Evolutionary conservation across 805 yeast genomes (phyloP).

Genomic region (Candida succiphila): DNA sequence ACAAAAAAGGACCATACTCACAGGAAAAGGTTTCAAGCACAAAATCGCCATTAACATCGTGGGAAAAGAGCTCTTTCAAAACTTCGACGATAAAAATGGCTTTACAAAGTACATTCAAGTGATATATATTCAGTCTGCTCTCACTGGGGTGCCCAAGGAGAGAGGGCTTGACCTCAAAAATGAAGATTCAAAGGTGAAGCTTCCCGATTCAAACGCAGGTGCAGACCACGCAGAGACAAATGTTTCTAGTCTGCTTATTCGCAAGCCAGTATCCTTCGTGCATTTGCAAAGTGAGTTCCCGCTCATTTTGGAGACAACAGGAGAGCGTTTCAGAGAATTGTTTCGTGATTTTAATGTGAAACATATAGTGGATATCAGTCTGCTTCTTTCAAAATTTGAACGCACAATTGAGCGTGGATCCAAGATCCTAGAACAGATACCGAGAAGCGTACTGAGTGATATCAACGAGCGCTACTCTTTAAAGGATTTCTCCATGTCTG

Average conservation of each 20-base stretch:
- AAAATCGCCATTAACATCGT: conserved; percentile 34
- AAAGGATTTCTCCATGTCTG: no score
- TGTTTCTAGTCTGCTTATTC: no score
- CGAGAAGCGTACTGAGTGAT: no score
- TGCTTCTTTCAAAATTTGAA: neutral
- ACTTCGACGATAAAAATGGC: conserved; percentile 52
- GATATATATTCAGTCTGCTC: conserved; percentile 46
- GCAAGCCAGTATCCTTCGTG: no score
- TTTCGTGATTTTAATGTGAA: conserved; percentile 25
- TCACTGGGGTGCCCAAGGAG: conserved; percentile 31
- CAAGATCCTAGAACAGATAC: no score
- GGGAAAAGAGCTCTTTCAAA: conserved; percentile 35
- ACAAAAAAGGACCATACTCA: conserved; percentile 41
- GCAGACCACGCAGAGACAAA: neutral
- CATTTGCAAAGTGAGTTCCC: conserved; percentile 31
- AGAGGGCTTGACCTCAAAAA: conserved; percentile 1
- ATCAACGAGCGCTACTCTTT: no score
- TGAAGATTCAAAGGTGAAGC: neutral
- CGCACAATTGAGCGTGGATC: no score
- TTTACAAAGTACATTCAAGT: conserved; percentile 46
- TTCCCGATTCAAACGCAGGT: neutral
- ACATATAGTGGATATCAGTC: neutral
- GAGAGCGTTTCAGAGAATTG: conserved; percentile 26
- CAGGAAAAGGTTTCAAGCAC: conserved; percentile 49
- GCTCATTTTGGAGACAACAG: conserved; percentile 24